Conservation (phyloP, 345 rosid genomes). For the Acer negundo region DNA sequence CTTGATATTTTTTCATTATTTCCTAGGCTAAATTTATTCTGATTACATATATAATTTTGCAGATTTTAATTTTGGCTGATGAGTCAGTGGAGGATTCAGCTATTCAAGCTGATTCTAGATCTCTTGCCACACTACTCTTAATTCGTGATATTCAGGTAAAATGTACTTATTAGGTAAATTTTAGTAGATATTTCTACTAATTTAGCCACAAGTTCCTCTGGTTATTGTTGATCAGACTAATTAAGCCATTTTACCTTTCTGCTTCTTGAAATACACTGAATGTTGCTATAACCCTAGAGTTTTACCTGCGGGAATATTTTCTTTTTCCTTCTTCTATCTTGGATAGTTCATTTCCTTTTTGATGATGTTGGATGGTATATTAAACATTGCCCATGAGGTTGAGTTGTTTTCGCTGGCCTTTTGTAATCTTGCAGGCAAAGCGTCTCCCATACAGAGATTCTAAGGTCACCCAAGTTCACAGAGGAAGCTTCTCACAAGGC, state of each 20-base stretch:
- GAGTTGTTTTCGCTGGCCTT: not conserved
- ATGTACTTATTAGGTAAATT: conserved; percentile 9
- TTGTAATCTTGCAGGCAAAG: conserved; percentile 49
- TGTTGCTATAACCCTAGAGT: not conserved
- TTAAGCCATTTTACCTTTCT: not conserved
- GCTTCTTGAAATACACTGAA: not conserved
- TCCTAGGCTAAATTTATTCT: not conserved
- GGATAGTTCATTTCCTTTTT: not conserved
- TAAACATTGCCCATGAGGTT: not conserved
- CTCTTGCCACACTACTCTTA: conserved; percentile 68
- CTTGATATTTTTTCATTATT: conserved; percentile 6
- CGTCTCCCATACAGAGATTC: conserved; percentile 65
- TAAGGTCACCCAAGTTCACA: conserved; percentile 31
- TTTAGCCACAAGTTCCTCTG: not conserved
- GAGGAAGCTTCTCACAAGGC: conserved; percentile 57
- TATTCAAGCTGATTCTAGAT: conserved; percentile 82
- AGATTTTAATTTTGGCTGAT: conserved; percentile 79
- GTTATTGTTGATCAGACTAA: not conserved
- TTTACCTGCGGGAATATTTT: not conserved
- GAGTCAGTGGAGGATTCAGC: conserved; percentile 83
- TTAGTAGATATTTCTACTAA: not conserved
- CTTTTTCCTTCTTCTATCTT: too few relatives aligned
- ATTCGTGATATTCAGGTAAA: conserved; percentile 82
- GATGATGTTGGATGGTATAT: not conserved
- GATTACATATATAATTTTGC: conserved; percentile 15